These are phyloP conservation scores for Tuber microsphaerosporum DNA, from an alignment of 495 filamentous ascomycete genomes.

Conservation along the genomic window DNA sequence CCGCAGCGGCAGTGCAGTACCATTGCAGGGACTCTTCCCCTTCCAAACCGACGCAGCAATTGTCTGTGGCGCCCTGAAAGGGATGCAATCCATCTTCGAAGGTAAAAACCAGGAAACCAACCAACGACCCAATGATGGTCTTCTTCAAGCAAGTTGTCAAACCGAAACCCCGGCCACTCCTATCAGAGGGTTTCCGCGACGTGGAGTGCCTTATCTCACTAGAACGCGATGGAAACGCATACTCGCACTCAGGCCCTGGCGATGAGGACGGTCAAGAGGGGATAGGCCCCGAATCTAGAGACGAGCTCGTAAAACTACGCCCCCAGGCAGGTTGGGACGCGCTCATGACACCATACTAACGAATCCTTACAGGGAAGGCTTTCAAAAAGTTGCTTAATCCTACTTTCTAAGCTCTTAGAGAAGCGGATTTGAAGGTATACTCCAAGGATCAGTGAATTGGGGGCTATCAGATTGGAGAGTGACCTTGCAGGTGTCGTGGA, in stretches of 20 bases:
- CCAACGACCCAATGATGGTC: slow-evolving; percentile 73
- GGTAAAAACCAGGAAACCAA: slow-evolving; percentile 71
- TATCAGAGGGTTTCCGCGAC: slow-evolving; percentile 83
- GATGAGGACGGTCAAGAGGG: slow-evolving; percentile 49
- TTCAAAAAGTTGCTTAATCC: slow-evolving; percentile 65
- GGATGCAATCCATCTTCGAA: slow-evolving; percentile 63
- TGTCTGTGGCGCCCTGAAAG: slow-evolving; percentile 59
- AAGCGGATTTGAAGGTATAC: slow-evolving; percentile 83
- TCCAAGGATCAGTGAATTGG: slow-evolving; percentile 71
- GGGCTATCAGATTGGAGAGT: slow-evolving; percentile 78
- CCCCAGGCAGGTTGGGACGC: slow-evolving; percentile 80
- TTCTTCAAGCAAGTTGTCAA: slow-evolving; percentile 84
- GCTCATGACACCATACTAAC: slow-evolving; percentile 67
- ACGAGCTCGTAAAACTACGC: slow-evolving; percentile 59
- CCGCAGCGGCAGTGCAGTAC: slow-evolving; percentile 32
- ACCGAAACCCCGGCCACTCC: slow-evolving; percentile 71
- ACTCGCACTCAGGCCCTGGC: slow-evolving; percentile 27
- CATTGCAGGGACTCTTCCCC: slow-evolving; percentile 64
- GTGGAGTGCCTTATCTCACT: slow-evolving; percentile 59
- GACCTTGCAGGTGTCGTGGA: slow-evolving; percentile 75
- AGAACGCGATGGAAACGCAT: slow-evolving; percentile 28
- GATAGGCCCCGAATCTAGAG: slow-evolving; percentile 47
- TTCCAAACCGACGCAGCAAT: slow-evolving; percentile 63
- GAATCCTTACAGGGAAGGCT: slow-evolving; percentile 68
- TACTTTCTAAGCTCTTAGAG: slow-evolving; percentile 72